Conservation (phyloP, 768 basidiomycete genomes). For the Collybiopsis confluens region DNA sequence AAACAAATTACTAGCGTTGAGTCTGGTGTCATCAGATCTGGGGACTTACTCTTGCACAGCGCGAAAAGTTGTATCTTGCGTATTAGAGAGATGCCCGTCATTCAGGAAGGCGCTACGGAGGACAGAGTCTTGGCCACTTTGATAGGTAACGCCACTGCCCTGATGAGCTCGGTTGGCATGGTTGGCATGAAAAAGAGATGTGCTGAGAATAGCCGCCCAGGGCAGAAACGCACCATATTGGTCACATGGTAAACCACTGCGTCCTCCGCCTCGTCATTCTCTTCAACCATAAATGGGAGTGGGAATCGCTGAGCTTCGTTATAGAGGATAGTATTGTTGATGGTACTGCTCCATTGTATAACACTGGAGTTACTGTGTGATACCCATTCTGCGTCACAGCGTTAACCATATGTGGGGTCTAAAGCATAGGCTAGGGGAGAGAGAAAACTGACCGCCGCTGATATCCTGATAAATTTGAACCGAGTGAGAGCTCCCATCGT, state of each 20-base stretch:
- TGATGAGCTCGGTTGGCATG: background rate
- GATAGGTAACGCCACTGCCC: slow-evolving; percentile 2
- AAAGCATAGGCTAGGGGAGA: background rate
- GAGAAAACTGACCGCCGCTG: slow-evolving; percentile 17
- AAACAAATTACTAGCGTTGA: background rate
- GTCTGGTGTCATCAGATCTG: background rate
- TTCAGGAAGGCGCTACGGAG: slow-evolving; percentile 8
- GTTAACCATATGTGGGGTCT: background rate
- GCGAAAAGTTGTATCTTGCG: slow-evolving; percentile 9
- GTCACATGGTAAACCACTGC: slow-evolving; percentile 10
- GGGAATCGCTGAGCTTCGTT: slow-evolving; percentile 9
- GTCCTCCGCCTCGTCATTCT: slow-evolving; percentile 11
- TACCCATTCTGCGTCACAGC: slow-evolving; percentile 8
- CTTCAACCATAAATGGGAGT: slow-evolving; percentile 7
- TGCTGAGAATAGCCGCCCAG: background rate
- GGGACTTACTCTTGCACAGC: slow-evolving; percentile 9
- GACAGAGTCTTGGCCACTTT: slow-evolving; percentile 6
- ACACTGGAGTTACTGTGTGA: slow-evolving; percentile 1
- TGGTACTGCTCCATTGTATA: slow-evolving; percentile 11
- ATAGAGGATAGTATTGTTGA: slow-evolving; percentile 2
- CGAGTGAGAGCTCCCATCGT: slow-evolving; percentile 19
- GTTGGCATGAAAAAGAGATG: background rate
- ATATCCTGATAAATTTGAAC: slow-evolving; percentile 27
- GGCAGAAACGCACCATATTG: background rate
- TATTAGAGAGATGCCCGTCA: slow-evolving; percentile 1